Evolutionary conservation across 1,284 basidiomycete genomes (phyloP).

Genomic region (Melampsora americana): DNA sequence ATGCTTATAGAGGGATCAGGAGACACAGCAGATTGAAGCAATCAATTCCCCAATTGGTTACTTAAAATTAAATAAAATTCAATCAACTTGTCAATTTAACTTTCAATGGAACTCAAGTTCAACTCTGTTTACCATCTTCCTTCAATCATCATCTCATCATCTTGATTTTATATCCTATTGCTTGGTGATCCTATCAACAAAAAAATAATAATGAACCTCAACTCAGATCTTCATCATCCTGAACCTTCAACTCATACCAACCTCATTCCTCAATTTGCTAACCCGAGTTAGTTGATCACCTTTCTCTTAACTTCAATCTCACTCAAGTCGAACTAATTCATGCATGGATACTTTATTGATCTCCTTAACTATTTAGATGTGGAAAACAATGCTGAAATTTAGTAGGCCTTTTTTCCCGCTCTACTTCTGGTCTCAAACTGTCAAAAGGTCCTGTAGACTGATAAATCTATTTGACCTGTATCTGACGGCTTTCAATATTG

Average conservation of each 20-base stretch:
- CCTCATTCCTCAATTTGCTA: slow-evolving; percentile 3
- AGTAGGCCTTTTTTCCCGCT: slow-evolving; percentile 26
- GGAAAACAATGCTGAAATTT: slow-evolving; percentile 41
- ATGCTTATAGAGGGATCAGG: no score
- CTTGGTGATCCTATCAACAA: no score
- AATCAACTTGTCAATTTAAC: no score
- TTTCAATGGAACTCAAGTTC: no score
- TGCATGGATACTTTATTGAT: background rate
- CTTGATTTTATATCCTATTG: background rate
- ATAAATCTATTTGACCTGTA: background rate
- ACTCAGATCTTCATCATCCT: background rate
- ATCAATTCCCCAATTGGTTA: no score
- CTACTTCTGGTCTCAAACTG: slow-evolving; percentile 1
- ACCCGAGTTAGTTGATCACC: slow-evolving; percentile 37
- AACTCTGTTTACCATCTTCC: no score
- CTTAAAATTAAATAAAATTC: no score
- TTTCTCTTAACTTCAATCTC: background rate
- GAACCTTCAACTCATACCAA: background rate
- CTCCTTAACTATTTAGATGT: slow-evolving; percentile 15
- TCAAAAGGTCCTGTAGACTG: background rate
- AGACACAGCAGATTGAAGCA: no score
- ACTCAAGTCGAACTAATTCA: background rate
- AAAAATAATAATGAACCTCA: no score
- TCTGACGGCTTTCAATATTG: background rate
- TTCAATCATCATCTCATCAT: slow-evolving; percentile 22